These are phyloP conservation scores for Citrus sp. DNA, from an alignment of 345 rosid species.

Conservation along the genomic window DNA sequence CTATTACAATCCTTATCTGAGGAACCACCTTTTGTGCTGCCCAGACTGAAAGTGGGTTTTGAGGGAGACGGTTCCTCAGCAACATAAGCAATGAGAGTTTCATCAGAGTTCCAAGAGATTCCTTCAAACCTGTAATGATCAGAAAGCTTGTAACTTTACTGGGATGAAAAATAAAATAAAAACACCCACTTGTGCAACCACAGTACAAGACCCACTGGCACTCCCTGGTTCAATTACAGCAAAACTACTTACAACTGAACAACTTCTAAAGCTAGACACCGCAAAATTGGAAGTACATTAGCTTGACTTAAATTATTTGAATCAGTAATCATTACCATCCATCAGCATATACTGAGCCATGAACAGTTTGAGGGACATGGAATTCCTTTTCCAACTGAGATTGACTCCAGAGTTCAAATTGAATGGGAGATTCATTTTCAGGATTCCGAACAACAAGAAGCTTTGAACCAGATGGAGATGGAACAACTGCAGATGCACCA, in stretches of 20 bases:
- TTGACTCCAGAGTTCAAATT: slow-evolving; percentile 79
- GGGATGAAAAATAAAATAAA: background rate
- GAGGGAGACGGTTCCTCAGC: slow-evolving; percentile 70
- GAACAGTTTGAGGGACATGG: slow-evolving; percentile 67
- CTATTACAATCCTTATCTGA: slow-evolving; percentile 51
- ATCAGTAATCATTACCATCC: slow-evolving; percentile 59
- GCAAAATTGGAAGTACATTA: background rate
- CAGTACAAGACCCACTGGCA: background rate
- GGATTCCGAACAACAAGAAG: slow-evolving; percentile 75
- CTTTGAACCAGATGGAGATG: slow-evolving; percentile 85
- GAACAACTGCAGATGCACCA: slow-evolving; percentile 58
- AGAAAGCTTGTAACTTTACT: slow-evolving; percentile 14
- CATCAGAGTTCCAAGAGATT: slow-evolving; percentile 87
- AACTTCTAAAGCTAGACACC: background rate
- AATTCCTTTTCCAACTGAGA: slow-evolving; percentile 81
- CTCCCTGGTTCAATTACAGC: background rate
- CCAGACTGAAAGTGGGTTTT: slow-evolving; percentile 63
- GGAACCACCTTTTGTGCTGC: slow-evolving; percentile 52
- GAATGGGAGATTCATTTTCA: slow-evolving; percentile 75
- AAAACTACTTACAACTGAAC: slow-evolving; percentile 9
- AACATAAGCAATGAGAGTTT: slow-evolving; percentile 70
- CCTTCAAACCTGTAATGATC: slow-evolving; percentile 77
- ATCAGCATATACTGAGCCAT: slow-evolving; percentile 76
- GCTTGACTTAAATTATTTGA: background rate
- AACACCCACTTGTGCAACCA: background rate